Base-by-base conservation (phyloP, 805 yeast species). In the Starmerella stigmatis region DNA sequence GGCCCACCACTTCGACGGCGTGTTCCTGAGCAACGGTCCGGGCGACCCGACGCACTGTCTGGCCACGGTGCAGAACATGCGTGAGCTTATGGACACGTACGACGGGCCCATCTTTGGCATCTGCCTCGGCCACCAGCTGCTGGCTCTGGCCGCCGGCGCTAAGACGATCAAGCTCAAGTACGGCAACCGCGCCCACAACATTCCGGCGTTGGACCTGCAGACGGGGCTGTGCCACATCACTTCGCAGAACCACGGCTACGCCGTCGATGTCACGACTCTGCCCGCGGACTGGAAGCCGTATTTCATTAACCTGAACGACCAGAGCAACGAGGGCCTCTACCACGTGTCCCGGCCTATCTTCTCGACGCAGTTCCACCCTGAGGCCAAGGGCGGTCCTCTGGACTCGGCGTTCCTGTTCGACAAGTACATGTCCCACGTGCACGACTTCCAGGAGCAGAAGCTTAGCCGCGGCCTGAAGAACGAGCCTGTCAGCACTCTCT, bases 121-220 rank as follows among this genome's bases (percentile, higher is more conserved):
- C 63, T 92, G 98, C 76, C 72, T 92, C 55, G 98, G 98, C 66
- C 98, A 92, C 69, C 98, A 92, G 73, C 75, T 92, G 61, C 67
- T 92, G 63, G 95, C 97, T 25, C 74, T 94, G 68, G 95, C 98
- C 40, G 70, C 92, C 43, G 98, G 98, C 61, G 97, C 97, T 49
- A 73, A 84, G 26, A 92, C 98, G 38, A 56, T 78, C 58, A 92
- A 92, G 69, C 70, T 92, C 70, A 88, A 88, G 69, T 92, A 86
- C 60, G 98, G 98, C 78, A 92, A 92, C 75, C 86, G 98, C 74
- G 98, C 96, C 60, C 98, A 92, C 69, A 92, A 92, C 67, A 92
- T 92, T 58, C 98, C 98, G 49, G 83, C 92, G 70, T 83, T 94
- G 56, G 86, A 82, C 54, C 74, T 79, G 55, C 80, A 77, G 52